Evolutionary conservation across 1,139 yeast species (phyloP).

Genomic region (Blastobotrys proliferans): DNA sequence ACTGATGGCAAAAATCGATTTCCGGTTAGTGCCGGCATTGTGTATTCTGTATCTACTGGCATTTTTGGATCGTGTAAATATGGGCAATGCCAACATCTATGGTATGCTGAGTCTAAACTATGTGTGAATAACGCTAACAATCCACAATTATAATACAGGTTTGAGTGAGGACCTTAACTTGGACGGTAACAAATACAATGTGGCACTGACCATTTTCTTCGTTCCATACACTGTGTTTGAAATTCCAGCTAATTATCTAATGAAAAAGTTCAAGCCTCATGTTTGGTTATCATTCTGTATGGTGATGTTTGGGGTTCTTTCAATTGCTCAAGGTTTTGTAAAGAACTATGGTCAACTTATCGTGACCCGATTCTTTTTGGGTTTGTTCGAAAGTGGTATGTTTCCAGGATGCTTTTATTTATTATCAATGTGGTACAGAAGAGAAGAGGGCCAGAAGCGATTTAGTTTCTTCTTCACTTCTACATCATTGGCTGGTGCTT

Average conservation of each 20-base stretch:
- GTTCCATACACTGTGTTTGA: slow-evolving; percentile 69
- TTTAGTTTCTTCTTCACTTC: slow-evolving; percentile 66
- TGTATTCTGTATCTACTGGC: slow-evolving; percentile 64
- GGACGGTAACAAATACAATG: slow-evolving; percentile 46
- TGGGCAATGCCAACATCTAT: slow-evolving; percentile 67
- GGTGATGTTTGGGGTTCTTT: slow-evolving; percentile 56
- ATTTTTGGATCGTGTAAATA: slow-evolving; percentile 68
- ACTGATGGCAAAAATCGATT: slow-evolving; percentile 60
- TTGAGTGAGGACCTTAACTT: slow-evolving; percentile 19
- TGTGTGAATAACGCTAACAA: slow-evolving; percentile 56
- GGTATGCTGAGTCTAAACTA: slow-evolving; percentile 59
- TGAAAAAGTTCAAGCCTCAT: slow-evolving; percentile 61
- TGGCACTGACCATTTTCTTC: slow-evolving; percentile 59
- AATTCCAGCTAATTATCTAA: slow-evolving; percentile 58
- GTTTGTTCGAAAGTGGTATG: slow-evolving; percentile 63
- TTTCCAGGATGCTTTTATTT: slow-evolving; percentile 73
- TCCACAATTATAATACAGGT: slow-evolving; percentile 58
- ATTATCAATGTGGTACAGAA: slow-evolving; percentile 50
- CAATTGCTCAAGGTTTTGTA: slow-evolving; percentile 64
- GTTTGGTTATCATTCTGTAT: slow-evolving; percentile 57
- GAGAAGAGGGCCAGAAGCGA: slow-evolving; percentile 63
- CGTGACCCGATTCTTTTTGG: slow-evolving; percentile 60
- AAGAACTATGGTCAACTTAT: slow-evolving; percentile 54
- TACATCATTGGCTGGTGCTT: slow-evolving; percentile 73
- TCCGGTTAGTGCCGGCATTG: slow-evolving; percentile 66